phyloP scores from a whole-genome alignment of 441 rosid species.

The Pelargonium fulgidum region DNA sequence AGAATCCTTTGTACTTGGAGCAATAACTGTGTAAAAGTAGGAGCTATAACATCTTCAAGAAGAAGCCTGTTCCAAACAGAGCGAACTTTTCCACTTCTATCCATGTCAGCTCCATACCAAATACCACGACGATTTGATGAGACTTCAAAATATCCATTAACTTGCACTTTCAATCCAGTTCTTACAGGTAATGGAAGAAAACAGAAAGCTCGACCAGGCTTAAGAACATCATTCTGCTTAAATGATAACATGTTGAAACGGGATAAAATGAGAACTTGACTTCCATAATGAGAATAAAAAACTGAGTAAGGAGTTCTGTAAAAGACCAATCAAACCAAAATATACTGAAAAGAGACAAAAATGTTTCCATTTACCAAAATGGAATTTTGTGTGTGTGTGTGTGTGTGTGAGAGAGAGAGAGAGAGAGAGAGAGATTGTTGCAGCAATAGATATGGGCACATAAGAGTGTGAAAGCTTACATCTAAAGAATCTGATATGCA shows the following conservation, averaged over 20 bases:
- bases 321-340: neutral
- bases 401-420: conserved; percentile 11
- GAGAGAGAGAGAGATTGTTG: conserved; percentile 6
- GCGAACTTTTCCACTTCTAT: conserved; percentile 94
- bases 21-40: conserved; percentile 54
- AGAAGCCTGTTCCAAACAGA: conserved; percentile 95
- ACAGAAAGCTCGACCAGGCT: conserved; percentile 90
- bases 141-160: conserved; percentile 97
- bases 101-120: conserved; percentile 99
- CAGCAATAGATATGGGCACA: conserved; percentile 6
- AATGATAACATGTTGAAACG: conserved; percentile 22
- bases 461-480: conserved; percentile 37
- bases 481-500: conserved; percentile 62
- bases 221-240: conserved; percentile 57
- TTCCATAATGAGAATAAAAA: conserved; percentile 1
- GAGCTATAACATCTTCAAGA: conserved; percentile 86
- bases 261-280: conserved; percentile 22
- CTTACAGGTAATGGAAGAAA: conserved; percentile 94
- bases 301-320: neutral
- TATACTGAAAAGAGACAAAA: neutral
- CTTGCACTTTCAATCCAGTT: conserved; percentile 85
- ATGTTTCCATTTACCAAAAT: conserved; percentile 6
- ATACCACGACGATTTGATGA: conserved; percentile 98
- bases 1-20: conserved; percentile 64
- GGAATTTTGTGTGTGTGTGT: neutral